Conservation (phyloP, 768 basidiomycete genomes). For the Termitomyces heimii region DNA sequence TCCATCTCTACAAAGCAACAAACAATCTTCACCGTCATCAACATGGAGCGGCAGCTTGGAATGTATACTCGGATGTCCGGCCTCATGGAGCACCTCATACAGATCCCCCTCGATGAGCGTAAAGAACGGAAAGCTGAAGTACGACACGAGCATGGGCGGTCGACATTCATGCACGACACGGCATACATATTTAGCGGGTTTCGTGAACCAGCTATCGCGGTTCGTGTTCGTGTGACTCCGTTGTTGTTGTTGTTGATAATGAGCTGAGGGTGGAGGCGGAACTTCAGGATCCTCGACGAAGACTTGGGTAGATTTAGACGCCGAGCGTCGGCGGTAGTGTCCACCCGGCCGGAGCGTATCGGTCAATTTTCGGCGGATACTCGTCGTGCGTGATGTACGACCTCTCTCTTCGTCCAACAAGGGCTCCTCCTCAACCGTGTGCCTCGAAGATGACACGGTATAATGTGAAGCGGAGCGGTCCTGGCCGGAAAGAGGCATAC, state of each 20-base stretch:
- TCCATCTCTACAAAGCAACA: slow-evolving; percentile 62
- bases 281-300: slow-evolving; percentile 22
- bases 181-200: slow-evolving; percentile 58
- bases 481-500: slow-evolving; percentile 35
- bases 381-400: slow-evolving; percentile 19
- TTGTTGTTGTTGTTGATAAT: slow-evolving; percentile 13
- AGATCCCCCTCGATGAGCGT: slow-evolving; percentile 55
- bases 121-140: slow-evolving; percentile 76
- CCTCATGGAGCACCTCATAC: slow-evolving; percentile 67
- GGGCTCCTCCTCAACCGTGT: slow-evolving; percentile 10
- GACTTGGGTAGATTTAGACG: slow-evolving; percentile 15
- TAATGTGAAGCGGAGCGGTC: slow-evolving; percentile 14
- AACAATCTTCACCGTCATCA: slow-evolving; percentile 73
- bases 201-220: slow-evolving; percentile 37
- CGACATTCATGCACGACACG: slow-evolving; percentile 63
- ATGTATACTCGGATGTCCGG: slow-evolving; percentile 73
- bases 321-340: slow-evolving; percentile 12
- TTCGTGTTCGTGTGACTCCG: slow-evolving; percentile 17
- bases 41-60: slow-evolving; percentile 70
- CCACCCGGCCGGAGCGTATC: slow-evolving; percentile 17
- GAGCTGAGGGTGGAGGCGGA: slow-evolving; percentile 8
- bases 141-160: slow-evolving; percentile 58
- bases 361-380: slow-evolving; percentile 21
- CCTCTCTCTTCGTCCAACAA: slow-evolving; percentile 21
- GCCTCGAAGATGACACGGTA: slow-evolving; percentile 16